phyloP scores from a whole-genome alignment of 1,284 basidiomycete genomes.

The Marasmius fiardii region DNA sequence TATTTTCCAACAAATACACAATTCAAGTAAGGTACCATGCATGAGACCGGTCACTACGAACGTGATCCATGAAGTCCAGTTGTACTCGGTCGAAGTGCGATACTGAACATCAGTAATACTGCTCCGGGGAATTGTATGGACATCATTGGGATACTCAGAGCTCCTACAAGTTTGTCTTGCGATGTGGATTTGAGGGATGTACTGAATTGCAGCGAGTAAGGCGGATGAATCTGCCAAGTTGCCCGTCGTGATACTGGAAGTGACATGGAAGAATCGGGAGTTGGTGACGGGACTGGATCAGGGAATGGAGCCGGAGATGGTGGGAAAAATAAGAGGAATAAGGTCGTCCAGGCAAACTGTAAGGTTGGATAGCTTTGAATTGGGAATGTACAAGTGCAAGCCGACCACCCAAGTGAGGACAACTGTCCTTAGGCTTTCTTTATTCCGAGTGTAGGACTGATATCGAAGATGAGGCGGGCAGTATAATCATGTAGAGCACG shows the following conservation, averaged over 20 bases:
- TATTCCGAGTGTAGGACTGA: conserved; percentile 38
- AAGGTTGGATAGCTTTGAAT: conserved; percentile 12
- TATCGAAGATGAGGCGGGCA: conserved; percentile 86
- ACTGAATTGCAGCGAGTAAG: conserved; percentile 78
- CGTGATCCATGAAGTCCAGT: conserved; percentile 88
- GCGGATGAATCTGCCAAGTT: conserved; percentile 83
- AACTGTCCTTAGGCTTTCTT: conserved; percentile 55
- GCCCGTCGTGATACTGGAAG: conserved; percentile 66
- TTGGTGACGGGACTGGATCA: conserved; percentile 19
- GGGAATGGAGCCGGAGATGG: conserved; percentile 34
- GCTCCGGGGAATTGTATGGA: conserved; percentile 91
- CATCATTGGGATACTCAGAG: conserved; percentile 94
- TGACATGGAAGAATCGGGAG: conserved; percentile 23
- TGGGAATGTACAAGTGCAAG: conserved; percentile 67
- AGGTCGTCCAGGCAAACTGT: conserved; percentile 53
- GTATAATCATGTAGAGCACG: conserved; percentile 88
- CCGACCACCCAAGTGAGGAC: conserved; percentile 70
- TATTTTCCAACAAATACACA: conserved; percentile 80
- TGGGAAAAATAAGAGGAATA: conserved; percentile 48
- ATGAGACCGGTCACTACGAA: conserved; percentile 86
- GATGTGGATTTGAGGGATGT: conserved; percentile 85
- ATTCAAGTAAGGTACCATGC: conserved; percentile 77
- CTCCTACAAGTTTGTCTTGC: conserved; percentile 82
- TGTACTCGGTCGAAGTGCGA: conserved; percentile 79
- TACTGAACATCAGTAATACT: conserved; percentile 83